phyloP scores from a whole-genome alignment of 2,329 filamentous ascomycete species.

The Ramularia collo-cygni region DNA sequence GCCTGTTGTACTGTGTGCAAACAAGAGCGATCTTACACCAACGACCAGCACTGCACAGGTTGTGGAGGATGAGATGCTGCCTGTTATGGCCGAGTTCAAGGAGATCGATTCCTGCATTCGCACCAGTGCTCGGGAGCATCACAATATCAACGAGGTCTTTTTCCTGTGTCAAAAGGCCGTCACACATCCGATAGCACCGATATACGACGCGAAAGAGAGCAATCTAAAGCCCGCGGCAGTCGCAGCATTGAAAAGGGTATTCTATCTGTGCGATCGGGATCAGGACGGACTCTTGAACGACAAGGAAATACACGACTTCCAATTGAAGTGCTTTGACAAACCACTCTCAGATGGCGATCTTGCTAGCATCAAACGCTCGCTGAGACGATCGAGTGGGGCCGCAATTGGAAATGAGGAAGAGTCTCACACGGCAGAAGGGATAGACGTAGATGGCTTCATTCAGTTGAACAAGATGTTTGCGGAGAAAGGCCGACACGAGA shows the following conservation, averaged over 20 bases:
- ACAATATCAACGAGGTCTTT: slow-evolving; percentile 90
- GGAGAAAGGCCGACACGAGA: slow-evolving; percentile 95
- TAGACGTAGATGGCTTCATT: slow-evolving; percentile 77
- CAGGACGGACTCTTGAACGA: slow-evolving; percentile 91
- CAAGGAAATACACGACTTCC: slow-evolving; percentile 83
- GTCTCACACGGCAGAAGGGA: slow-evolving; percentile 55
- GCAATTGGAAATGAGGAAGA: slow-evolving; percentile 13
- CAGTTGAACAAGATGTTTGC: slow-evolving; percentile 93
- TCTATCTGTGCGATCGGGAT: slow-evolving; percentile 94
- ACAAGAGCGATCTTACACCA: slow-evolving; percentile 80
- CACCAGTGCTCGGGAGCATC: slow-evolving; percentile 83
- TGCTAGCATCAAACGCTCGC: slow-evolving; percentile 82
- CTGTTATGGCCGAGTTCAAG: slow-evolving; percentile 82
- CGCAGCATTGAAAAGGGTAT: slow-evolving; percentile 79
- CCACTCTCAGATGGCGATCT: slow-evolving; percentile 73
- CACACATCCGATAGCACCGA: slow-evolving; percentile 89
- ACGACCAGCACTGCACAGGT: slow-evolving; percentile 74
- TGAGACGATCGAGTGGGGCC: slow-evolving; percentile 49
- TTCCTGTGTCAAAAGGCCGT: slow-evolving; percentile 98
- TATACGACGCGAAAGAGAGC: slow-evolving; percentile 91
- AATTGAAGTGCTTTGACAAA: slow-evolving; percentile 86
- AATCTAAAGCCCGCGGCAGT: slow-evolving; percentile 82
- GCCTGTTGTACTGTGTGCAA: slow-evolving; percentile 91
- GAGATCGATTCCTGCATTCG: slow-evolving; percentile 98
- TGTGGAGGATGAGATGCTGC: slow-evolving; percentile 94